phyloP scores from a whole-genome alignment of 352 stramenopile species.

The Globisporangium echinulatum region DNA sequence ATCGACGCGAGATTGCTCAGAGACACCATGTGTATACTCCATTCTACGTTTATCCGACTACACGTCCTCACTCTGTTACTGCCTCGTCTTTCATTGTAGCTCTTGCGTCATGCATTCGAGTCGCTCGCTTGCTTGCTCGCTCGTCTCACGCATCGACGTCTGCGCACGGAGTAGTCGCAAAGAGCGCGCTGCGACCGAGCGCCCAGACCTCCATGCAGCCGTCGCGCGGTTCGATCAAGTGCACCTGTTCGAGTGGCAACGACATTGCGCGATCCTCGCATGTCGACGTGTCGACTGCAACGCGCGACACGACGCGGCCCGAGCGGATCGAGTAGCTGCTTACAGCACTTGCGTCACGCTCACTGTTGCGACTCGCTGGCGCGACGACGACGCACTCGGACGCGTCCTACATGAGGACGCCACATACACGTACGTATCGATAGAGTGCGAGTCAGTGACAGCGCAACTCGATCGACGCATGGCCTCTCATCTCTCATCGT shows the following conservation, averaged over 20 bases:
- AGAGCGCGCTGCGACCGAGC: constrained; percentile 31
- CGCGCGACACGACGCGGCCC: constrained; percentile 13
- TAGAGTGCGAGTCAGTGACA: background rate
- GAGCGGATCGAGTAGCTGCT: constrained; percentile 25
- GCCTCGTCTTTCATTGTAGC: too few relatives aligned
- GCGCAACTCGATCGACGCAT: too few relatives aligned
- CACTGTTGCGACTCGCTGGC: constrained; percentile 7
- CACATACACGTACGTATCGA: background rate
- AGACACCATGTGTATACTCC: too few relatives aligned
- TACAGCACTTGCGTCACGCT: constrained; percentile 14
- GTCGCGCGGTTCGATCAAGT: constrained; percentile 14
- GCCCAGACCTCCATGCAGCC: constrained; percentile 30
- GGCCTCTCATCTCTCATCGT: too few relatives aligned
- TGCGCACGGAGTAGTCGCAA: constrained; percentile 5
- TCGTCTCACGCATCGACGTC: background rate
- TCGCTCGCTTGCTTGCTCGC: background rate
- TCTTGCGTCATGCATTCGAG: background rate
- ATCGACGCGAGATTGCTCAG: too few relatives aligned
- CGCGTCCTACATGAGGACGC: constrained; percentile 11
- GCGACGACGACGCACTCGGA: constrained; percentile 32
- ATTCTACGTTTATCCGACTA: too few relatives aligned
- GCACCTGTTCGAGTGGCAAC: constrained; percentile 30
- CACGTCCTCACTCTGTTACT: too few relatives aligned
- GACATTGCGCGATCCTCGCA: background rate
- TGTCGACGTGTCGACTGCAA: constrained; percentile 14